Base-by-base conservation (phyloP, 345 rosid genomes). In the Noccaea bulbosa region DNA sequence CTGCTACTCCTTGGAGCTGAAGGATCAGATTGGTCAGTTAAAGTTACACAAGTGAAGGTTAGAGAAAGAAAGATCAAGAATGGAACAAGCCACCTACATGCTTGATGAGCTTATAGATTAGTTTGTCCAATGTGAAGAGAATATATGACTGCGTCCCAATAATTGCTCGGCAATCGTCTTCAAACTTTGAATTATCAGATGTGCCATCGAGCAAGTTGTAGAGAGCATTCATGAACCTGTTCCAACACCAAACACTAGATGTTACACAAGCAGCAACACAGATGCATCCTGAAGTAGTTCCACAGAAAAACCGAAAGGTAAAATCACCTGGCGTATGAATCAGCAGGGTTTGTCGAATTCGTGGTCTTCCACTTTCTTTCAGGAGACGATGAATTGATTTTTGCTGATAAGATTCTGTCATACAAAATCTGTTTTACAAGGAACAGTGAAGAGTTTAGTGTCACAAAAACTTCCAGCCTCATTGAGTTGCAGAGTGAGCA, bases 111-210 rank as follows among this genome's bases (percentile, higher is more conserved):
- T 92, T 92, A 78, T 83, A 88, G 49, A 94, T 88, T 77, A 94
- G 81, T 75, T 94, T 94, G 80, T 94, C 98, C 83, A 94, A 77
- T 45, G 99, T 94, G 83, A 94, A 94, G 8, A 94, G 84, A 39
- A 94, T 80, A 65, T 94, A 94, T 32, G 99, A 94, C 77, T 89
- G 99, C 2, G 98, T 91, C 57, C 99, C 99, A 46, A 94, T 88
- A 49, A 92, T 89, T 78, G 96, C 90, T 30, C 97, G 92, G 62
- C 99, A 94, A 24, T 94, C 99, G 70, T 94, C 98, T 84, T 94
- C 99, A 65, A 92, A 94, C 82, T 92, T 94, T 0, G 92, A 75
- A 75, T 88, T 94, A 72, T 91, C 97, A 57, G 96, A 92, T 65
- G 97, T 85, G 46, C 99, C 99, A 76, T 92, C 97, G 15, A 94